These are phyloP conservation scores for Colletotrichum sp. DNA, from an alignment of 2,329 filamentous ascomycete genomes.

Conservation along the genomic window DNA sequence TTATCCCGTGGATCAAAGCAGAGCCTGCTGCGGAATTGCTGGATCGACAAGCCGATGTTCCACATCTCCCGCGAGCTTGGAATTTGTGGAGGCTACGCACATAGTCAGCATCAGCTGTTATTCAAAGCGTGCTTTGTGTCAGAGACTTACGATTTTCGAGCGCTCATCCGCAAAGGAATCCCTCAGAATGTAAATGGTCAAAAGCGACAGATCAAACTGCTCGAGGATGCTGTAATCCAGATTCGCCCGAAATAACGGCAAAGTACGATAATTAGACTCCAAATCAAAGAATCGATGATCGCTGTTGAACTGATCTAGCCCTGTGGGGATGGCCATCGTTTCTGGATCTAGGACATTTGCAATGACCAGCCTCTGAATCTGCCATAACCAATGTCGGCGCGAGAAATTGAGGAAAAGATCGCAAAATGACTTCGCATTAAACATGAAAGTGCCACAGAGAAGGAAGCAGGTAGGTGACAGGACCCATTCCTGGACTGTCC, in stretches of 20 bases:
- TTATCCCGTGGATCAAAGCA: not conserved
- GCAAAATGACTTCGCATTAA: not conserved
- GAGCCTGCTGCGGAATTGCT: fast-evolving
- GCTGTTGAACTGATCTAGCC: no score
- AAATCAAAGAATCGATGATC: not conserved
- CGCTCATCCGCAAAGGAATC: fast-evolving
- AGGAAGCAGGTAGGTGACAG: fast-evolving
- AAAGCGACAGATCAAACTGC: not conserved
- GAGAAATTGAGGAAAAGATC: no score
- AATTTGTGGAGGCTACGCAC: not conserved
- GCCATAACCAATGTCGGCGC: no score
- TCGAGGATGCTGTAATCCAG: not conserved
- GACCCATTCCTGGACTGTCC: not conserved
- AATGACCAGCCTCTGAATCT: not conserved
- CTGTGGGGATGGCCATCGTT: not conserved
- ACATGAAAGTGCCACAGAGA: not conserved
- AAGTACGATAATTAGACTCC: fast-evolving
- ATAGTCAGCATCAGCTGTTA: fast-evolving
- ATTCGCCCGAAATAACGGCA: not conserved
- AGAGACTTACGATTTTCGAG: not conserved
- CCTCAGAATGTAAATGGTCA: not conserved
- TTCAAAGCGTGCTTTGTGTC: fast-evolving
- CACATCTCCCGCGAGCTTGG: not conserved
- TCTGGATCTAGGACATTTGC: fast-evolving
- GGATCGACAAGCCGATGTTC: not conserved